Conservation (phyloP, 345 rosid species). For the Aegle marmelos region DNA sequence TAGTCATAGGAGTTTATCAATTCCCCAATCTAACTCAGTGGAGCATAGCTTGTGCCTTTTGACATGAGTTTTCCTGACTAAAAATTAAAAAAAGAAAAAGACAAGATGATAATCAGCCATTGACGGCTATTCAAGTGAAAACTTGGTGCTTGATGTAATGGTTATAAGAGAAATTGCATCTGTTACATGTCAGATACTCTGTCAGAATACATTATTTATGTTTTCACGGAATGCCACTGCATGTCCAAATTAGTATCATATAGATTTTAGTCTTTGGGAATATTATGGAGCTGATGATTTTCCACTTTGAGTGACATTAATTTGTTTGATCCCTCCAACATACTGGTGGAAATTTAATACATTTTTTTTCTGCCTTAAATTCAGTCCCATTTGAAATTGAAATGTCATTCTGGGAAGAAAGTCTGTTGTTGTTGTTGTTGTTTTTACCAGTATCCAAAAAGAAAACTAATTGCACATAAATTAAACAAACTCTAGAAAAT, state of each 20-base stretch:
- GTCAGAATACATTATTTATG: background rate
- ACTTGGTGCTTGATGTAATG: background rate
- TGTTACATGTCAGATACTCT: background rate
- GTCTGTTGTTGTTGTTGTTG: background rate
- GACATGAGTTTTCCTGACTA: background rate
- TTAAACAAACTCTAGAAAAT: background rate
- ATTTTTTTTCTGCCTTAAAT: background rate
- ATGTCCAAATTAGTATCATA: background rate
- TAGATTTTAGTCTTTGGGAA: background rate
- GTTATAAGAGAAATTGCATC: background rate
- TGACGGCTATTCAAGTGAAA: background rate
- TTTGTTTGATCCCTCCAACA: background rate
- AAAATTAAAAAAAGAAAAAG: background rate
- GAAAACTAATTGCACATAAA: background rate
- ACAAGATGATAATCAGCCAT: background rate
- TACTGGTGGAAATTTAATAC: background rate
- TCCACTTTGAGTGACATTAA: background rate
- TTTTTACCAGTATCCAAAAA: background rate
- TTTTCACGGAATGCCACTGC: background rate
- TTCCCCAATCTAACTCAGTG: background rate
- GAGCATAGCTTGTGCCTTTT: background rate
- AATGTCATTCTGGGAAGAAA: background rate
- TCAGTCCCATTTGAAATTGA: background rate
- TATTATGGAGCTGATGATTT: background rate
- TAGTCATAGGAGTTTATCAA: background rate